A percentile compares a stretch with the other conserved stretches of the same genome.
Conservation (phyloP, 2,329 filamentous ascomycete species). For the Diaporthe vexans region DNA sequence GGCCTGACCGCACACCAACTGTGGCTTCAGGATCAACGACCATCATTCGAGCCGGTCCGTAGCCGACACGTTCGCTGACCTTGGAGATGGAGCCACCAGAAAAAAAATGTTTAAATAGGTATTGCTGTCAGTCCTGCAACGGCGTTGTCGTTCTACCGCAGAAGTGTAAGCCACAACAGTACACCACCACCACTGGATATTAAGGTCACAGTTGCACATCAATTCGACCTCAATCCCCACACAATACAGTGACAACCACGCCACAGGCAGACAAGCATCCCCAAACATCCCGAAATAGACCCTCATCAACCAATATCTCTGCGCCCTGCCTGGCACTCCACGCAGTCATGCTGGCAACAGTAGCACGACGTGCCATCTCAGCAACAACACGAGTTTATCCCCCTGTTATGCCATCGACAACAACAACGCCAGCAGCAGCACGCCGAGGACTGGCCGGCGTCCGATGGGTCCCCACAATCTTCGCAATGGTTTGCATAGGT, state of each 20-base stretch:
- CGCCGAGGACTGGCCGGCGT: constrained; percentile 30
- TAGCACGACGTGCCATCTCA: constrained; percentile 37
- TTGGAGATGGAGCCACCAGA: constrained; percentile 2
- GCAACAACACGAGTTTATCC: constrained; percentile 39
- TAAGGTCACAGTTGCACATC: no score
- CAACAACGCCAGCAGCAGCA: constrained; percentile 9
- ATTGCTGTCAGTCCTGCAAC: neutral
- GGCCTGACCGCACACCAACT: constrained; percentile 30
- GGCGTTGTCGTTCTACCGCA: neutral
- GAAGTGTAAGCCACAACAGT: neutral
- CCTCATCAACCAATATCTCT: neutral
- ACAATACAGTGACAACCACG: neutral
- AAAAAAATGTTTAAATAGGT: constrained; percentile 3
- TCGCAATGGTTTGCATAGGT: constrained; percentile 42
- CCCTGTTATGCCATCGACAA: constrained; percentile 29
- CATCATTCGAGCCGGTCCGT: constrained; percentile 35
- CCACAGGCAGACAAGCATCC: neutral
- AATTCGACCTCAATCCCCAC: neutral
- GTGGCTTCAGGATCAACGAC: constrained; percentile 36
- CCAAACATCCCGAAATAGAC: neutral
- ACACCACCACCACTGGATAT: no score
- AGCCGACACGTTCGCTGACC: constrained; percentile 2
- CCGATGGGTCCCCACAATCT: constrained; percentile 39
- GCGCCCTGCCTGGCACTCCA: neutral
- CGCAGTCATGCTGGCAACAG: constrained; percentile 36